Percentiles rank a stretch among this genome's conserved stretches.
Conservation (phyloP, 495 filamentous ascomycete genomes). For the Lepraria neglecta region DNA sequence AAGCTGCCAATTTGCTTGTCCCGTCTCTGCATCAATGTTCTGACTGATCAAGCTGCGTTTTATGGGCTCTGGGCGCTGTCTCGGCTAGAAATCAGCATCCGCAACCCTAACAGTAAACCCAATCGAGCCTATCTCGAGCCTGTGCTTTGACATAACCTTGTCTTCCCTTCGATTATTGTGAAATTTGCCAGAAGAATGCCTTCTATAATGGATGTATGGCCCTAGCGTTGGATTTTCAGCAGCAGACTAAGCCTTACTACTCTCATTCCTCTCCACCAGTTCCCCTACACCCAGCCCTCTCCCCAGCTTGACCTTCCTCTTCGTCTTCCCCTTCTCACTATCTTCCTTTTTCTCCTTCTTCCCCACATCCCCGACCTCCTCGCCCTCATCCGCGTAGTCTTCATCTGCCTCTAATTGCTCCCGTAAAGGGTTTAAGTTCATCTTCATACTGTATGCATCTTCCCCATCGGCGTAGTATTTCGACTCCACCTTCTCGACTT, state of each 20-base stretch:
- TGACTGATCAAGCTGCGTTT: background rate
- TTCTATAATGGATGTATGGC: background rate
- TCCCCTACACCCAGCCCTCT: conserved; percentile 75
- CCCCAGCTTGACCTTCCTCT: conserved; percentile 71
- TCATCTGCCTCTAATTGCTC: conserved; percentile 37
- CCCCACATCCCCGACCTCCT: conserved; percentile 48
- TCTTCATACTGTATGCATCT: conserved; percentile 90
- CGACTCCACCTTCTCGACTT: conserved; percentile 78
- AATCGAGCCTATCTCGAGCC: background rate
- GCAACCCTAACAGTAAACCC: conserved; percentile 3
- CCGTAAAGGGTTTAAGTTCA: conserved; percentile 63
- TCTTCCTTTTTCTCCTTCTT: conserved; percentile 39
- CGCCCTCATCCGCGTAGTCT: conserved; percentile 48
- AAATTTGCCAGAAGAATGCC: background rate
- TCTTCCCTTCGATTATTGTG: background rate
- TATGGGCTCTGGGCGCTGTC: background rate
- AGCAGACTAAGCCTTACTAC: conserved; percentile 12
- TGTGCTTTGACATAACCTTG: background rate
- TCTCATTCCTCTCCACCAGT: conserved; percentile 40
- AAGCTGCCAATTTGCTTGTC: background rate
- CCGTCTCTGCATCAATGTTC: background rate
- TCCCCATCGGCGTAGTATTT: conserved; percentile 99
- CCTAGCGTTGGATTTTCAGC: background rate
- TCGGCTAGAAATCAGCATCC: conserved; percentile 4
- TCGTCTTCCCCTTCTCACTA: conserved; percentile 38